Evolutionary conservation across 73 alveolate species (phyloP).

Genomic region (Tetrahymena thermophila): DNA sequence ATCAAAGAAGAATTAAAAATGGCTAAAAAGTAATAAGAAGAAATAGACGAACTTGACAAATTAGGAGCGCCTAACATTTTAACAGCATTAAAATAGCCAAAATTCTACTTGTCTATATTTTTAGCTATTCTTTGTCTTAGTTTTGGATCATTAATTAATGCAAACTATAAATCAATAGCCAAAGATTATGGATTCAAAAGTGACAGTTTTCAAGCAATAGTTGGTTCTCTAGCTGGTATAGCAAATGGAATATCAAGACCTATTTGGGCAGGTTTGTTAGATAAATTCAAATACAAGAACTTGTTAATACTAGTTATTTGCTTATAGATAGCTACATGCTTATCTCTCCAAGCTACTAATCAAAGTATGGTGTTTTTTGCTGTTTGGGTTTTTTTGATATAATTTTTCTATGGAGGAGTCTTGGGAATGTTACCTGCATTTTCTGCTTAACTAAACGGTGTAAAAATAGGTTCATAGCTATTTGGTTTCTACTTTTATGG

Average conservation of each 20-base stretch:
- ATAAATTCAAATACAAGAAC: not conserved
- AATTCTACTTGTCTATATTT: not conserved
- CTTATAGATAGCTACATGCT: not conserved
- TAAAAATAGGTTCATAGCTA: not conserved
- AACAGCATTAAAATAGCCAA: not conserved
- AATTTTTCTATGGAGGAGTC: not conserved
- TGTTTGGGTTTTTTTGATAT: not conserved
- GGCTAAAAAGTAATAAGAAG: not conserved
- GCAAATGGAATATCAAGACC: not conserved
- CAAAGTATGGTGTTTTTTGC: not conserved
- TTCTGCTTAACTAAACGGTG: not conserved
- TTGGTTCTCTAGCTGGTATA: not conserved
- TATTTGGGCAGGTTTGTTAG: not conserved
- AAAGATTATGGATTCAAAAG: not conserved
- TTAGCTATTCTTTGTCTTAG: not conserved
- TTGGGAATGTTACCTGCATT: not conserved
- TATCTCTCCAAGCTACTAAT: not conserved
- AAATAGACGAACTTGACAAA: not conserved
- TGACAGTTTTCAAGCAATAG: not conserved
- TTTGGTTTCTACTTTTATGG: not conserved
- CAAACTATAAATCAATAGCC: not conserved
- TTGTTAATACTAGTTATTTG: not conserved
- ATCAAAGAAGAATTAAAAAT: not conserved
- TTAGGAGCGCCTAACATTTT: not conserved
- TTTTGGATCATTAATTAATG: not conserved